Percentiles rank a stretch among this genome's conserved stretches.
phyloP scores from a whole-genome alignment of 23 red algal species.

The Gracilaria caudata region DNA sequence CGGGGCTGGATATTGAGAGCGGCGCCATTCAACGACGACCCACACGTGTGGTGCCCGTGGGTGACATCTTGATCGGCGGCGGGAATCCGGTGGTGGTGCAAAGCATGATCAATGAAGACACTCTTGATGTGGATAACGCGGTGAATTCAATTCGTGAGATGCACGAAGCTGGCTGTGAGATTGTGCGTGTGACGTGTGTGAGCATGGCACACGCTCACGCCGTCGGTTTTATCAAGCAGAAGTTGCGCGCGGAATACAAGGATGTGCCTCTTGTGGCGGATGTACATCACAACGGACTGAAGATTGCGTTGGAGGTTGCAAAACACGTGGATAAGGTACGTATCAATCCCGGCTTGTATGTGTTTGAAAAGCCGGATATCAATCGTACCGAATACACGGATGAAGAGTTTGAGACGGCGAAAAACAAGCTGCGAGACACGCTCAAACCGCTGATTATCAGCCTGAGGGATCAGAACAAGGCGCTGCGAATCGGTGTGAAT shows the following conservation, averaged over 20 bases:
- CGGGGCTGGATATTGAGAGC: slow-evolving; percentile 72
- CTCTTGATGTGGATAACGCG: slow-evolving; percentile 88
- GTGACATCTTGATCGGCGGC: slow-evolving; percentile 90
- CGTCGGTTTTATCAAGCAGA: slow-evolving; percentile 96
- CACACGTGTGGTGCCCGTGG: slow-evolving; percentile 92
- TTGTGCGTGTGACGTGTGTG: slow-evolving; percentile 93
- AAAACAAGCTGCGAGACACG: slow-evolving; percentile 85
- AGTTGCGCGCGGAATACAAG: slow-evolving; percentile 82
- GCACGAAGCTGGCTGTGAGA: slow-evolving; percentile 98
- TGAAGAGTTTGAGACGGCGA: slow-evolving; percentile 85
- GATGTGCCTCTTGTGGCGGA: slow-evolving; percentile 98
- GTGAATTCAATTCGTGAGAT: slow-evolving; percentile 76
- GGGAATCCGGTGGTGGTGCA: slow-evolving; percentile 95
- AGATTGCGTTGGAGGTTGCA: slow-evolving; percentile 96
- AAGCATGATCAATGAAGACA: slow-evolving; percentile 99
- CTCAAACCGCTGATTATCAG: slow-evolving; percentile 89
- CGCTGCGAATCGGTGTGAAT: slow-evolving; percentile 98
- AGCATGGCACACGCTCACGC: slow-evolving; percentile 95
- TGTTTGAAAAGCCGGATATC: slow-evolving; percentile 95
- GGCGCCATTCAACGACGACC: slow-evolving; percentile 84
- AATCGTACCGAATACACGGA: slow-evolving; percentile 90
- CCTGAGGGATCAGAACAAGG: slow-evolving; percentile 94
- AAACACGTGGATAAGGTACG: slow-evolving; percentile 99
- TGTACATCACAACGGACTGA: slow-evolving; percentile 98
- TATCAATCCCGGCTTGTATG: slow-evolving; percentile 99